Percentiles rank a stretch among this genome's conserved stretches.
Conservation (phyloP, 345 rosid genomes). For the Eucalyptus pumila region DNA sequence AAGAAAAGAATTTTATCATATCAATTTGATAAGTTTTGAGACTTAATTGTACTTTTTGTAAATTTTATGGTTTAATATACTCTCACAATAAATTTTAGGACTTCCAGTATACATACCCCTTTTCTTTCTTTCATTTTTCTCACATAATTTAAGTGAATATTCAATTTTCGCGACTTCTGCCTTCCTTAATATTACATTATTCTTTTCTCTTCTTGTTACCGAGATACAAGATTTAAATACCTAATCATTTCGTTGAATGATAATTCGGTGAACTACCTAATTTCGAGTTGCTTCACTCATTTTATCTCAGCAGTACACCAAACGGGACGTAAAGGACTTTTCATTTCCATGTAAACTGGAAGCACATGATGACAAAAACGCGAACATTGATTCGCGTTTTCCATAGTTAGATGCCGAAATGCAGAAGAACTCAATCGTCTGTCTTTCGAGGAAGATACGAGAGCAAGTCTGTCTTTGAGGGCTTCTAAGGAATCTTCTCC, state of each 20-base stretch:
- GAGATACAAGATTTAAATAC: background rate
- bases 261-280: background rate
- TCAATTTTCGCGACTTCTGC: background rate
- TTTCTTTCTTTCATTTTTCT: background rate
- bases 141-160: background rate
- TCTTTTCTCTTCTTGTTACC: background rate
- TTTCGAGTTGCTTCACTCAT: background rate
- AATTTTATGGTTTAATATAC: no score
- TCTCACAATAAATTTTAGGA: no score
- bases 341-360: background rate
- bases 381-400: background rate
- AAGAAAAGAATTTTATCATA: no score
- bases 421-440: background rate
- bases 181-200: background rate
- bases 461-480: background rate
- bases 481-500: background rate
- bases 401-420: background rate
- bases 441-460: background rate
- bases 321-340: background rate
- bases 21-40: no score
- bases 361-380: background rate
- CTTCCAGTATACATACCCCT: accelerated
- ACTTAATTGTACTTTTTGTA: no score
- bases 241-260: background rate
- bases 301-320: background rate